Percentiles rank a stretch among this genome's conserved stretches.
phyloP scores from a whole-genome alignment of 179 eudicot species.

The Silene vulgaris region DNA sequence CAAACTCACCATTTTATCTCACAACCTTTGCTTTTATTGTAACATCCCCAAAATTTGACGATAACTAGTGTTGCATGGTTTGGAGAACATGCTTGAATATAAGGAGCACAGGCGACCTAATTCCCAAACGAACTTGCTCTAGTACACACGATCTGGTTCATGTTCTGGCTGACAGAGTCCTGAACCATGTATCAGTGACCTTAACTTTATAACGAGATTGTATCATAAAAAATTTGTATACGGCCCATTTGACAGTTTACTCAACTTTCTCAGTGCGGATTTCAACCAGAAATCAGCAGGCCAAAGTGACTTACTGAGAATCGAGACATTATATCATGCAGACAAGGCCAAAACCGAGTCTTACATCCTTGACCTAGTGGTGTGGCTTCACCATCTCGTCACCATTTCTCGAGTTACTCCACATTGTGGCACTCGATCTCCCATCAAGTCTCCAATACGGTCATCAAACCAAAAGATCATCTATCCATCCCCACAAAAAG shows the following conservation, averaged over 20 bases:
- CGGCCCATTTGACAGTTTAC: not conserved
- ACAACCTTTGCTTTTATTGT: too few relatives aligned
- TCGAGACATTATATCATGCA: constrained; percentile 89
- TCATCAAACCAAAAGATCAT: constrained; percentile 67
- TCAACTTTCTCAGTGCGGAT: constrained; percentile 48
- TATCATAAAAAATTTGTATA: not conserved
- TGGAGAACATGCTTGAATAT: too few relatives aligned
- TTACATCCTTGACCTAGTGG: constrained; percentile 74
- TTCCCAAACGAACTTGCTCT: too few relatives aligned
- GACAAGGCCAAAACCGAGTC: constrained; percentile 82
- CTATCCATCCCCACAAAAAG: constrained; percentile 41
- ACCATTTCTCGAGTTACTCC: constrained; percentile 51
- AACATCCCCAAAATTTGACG: too few relatives aligned
- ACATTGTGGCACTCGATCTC: constrained; percentile 51
- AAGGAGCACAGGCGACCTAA: too few relatives aligned
- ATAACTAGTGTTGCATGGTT: too few relatives aligned
- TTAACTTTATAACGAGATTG: too few relatives aligned
- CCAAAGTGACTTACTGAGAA: constrained; percentile 60
- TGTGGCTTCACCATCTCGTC: constrained; percentile 89
- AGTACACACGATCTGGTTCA: too few relatives aligned
- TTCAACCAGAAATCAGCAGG: constrained; percentile 54
- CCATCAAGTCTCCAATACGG: constrained; percentile 75
- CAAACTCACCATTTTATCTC: too few relatives aligned
- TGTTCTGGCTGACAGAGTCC: too few relatives aligned
- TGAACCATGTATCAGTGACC: too few relatives aligned